Conservation (phyloP, 345 rosid genomes). For the Salix dunnii region DNA sequence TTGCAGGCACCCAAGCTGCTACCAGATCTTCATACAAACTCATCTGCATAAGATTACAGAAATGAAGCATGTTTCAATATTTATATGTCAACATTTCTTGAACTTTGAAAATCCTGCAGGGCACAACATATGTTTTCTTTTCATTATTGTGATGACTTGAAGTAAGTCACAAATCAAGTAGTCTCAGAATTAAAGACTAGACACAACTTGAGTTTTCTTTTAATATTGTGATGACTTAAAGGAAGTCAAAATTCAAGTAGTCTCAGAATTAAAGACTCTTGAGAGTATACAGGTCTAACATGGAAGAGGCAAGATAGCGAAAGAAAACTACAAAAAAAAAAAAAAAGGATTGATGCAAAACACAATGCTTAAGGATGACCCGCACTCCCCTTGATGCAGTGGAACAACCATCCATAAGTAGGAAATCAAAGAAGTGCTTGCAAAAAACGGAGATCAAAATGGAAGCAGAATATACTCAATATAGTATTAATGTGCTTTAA, state of each 20-base stretch:
- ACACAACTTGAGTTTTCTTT: no score
- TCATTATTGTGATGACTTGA: no score
- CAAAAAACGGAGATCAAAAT: neutral
- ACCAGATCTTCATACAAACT: slow-evolving; percentile 97
- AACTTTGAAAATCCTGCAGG: neutral
- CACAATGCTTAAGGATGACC: neutral
- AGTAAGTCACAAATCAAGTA: neutral
- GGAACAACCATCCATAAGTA: neutral
- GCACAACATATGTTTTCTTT: no score
- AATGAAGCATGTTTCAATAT: neutral
- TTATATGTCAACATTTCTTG: neutral
- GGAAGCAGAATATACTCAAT: neutral
- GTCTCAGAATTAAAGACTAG: neutral
- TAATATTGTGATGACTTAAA: no score
- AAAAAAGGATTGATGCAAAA: neutral
- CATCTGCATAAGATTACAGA: slow-evolving; percentile 49
- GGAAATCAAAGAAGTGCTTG: neutral
- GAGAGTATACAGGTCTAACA: neutral
- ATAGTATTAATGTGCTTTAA: neutral
- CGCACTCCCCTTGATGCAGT: neutral
- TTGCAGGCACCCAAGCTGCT: slow-evolving; percentile 95
- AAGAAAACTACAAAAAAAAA: neutral
- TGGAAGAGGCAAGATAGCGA: neutral
- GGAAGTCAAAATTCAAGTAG: neutral
- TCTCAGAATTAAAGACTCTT: neutral